Conservation (phyloP, 192 early-diverging fungal genomes). For the Umbelopsis ramanniana region DNA sequence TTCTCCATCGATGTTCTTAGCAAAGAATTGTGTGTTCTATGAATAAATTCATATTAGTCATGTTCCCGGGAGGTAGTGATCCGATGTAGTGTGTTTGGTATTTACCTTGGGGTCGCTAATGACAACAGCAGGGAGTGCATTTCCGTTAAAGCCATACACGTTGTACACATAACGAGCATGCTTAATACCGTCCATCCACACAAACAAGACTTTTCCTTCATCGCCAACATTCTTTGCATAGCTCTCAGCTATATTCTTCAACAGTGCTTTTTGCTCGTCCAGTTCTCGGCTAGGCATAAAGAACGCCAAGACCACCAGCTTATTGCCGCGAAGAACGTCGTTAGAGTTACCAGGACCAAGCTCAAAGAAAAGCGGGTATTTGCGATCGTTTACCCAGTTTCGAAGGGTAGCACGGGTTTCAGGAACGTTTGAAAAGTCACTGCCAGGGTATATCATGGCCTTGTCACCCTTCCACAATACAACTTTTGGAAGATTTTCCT, state of each 20-base stretch:
- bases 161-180: constrained; percentile 62
- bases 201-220: constrained; percentile 53
- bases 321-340: constrained; percentile 66
- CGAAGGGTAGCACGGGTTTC: constrained; percentile 42
- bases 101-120: constrained; percentile 50
- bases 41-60: too few species aligned
- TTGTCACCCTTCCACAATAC: constrained; percentile 63
- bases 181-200: constrained; percentile 63
- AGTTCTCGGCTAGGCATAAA: constrained; percentile 52
- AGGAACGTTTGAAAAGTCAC: constrained; percentile 56
- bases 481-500: constrained; percentile 47
- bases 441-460: constrained; percentile 42
- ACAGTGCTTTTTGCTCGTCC: background rate
- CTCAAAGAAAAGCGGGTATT: constrained; percentile 66
- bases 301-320: constrained; percentile 65
- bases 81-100: background rate
- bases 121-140: constrained; percentile 47
- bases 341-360: constrained; percentile 72
- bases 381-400: constrained; percentile 66
- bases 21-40: constrained; percentile 11
- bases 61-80: background rate
- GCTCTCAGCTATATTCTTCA: constrained; percentile 39
- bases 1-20: background rate
- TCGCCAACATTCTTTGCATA: constrained; percentile 33
- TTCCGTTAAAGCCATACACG: constrained; percentile 47